These are phyloP conservation scores for Taiozyma sp. DNA, from an alignment of 1,139 yeast species.

Conservation along the genomic window DNA sequence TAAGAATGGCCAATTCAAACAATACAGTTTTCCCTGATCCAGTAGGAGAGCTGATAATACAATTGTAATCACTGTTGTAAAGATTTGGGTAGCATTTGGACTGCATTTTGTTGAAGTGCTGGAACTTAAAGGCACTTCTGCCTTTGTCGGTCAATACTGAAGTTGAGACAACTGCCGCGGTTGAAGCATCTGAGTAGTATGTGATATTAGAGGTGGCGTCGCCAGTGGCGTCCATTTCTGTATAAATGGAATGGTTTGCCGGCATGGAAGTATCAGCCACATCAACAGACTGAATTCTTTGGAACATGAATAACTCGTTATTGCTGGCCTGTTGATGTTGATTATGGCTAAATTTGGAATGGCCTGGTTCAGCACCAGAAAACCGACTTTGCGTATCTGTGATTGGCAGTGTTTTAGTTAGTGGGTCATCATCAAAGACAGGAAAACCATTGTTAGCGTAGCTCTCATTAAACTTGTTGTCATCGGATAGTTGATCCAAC, in stretches of 20 bases:
- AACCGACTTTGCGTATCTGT: neutral
- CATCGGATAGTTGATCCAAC: constrained; percentile 13
- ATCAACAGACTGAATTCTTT: constrained; percentile 6
- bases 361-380: neutral
- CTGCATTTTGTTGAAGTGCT: constrained; percentile 45
- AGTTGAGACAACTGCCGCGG: constrained; percentile 7
- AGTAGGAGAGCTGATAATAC: constrained; percentile 49
- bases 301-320: neutral
- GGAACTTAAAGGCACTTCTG: constrained; percentile 31
- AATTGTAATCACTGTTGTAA: constrained; percentile 34
- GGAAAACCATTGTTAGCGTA: neutral
- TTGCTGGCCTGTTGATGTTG: neutral
- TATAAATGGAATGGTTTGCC: constrained; percentile 1
- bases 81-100: constrained; percentile 35
- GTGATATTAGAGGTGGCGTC: constrained; percentile 7
- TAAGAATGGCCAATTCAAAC: constrained; percentile 48
- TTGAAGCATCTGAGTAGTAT: constrained; percentile 1
- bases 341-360: neutral
- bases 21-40: constrained; percentile 56
- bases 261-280: neutral
- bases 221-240: neutral
- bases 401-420: neutral
- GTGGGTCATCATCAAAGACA: neutral
- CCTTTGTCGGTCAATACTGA: constrained; percentile 27
- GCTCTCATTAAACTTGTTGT: constrained; percentile 2